Percentiles rank a stretch among this genome's conserved stretches.
phyloP scores from a whole-genome alignment of 2,329 filamentous ascomycete genomes.

The Neonectria punicea region DNA sequence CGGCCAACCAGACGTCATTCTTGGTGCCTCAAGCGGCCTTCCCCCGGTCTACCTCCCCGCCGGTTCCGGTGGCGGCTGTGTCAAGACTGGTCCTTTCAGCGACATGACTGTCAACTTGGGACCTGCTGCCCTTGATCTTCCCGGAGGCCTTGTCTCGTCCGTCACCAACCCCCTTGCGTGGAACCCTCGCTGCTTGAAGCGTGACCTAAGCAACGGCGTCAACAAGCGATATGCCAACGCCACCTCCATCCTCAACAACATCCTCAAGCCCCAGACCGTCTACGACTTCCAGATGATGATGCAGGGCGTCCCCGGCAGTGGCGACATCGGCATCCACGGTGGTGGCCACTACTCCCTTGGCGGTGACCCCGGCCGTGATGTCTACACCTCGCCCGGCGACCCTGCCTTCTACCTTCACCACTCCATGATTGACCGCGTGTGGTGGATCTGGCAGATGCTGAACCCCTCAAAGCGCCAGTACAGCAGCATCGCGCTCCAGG shows the following conservation, averaged over 20 bases:
- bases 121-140: conserved; percentile 46
- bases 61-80: conserved; percentile 66
- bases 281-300: conserved; percentile 57
- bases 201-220: conserved; percentile 46
- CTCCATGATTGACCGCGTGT: conserved; percentile 43
- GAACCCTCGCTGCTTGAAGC: conserved; percentile 56
- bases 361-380: conserved; percentile 55
- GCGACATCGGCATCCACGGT: conserved; percentile 48
- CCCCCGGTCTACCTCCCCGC: conserved; percentile 50
- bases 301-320: conserved; percentile 49
- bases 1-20: conserved; percentile 34
- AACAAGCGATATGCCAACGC: conserved; percentile 42
- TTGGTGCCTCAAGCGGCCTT: conserved; percentile 42
- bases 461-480: conserved; percentile 38
- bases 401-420: conserved; percentile 51
- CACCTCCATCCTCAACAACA: conserved; percentile 48
- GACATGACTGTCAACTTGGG: conserved; percentile 55
- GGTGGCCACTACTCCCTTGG: conserved; percentile 53
- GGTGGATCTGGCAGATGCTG: conserved; percentile 46
- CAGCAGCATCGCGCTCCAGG: conserved; percentile 34
- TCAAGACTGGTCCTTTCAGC: conserved; percentile 61
- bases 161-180: conserved; percentile 45
- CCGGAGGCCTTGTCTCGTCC: conserved; percentile 37
- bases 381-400: conserved; percentile 52
- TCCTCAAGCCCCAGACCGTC: conserved; percentile 51